Evolutionary conservation across 2,329 filamentous ascomycete species (phyloP), one percentile per base, ranked within the genome.

Genomic region (Colletotrichum gigasporum): DNA sequence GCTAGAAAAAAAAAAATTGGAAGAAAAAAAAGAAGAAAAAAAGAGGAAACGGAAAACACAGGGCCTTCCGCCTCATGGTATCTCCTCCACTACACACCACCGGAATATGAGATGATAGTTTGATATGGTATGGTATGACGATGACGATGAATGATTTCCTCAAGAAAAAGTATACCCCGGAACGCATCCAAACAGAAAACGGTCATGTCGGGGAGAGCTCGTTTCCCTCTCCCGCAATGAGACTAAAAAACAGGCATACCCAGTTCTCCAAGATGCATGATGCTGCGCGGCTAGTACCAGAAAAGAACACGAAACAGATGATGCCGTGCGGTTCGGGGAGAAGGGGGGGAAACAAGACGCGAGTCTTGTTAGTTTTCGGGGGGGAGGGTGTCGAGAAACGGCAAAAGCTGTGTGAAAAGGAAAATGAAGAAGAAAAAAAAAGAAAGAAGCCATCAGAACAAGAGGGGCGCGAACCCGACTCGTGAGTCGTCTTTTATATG

Each of bases 81-180:
- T 66, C 53, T 66, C 63, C 63, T 63, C 63, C 63, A 16, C 60
- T 39, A 50, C n/a, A 39, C 32, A 39, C 54, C 32, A 39, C 54
- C 58, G 18, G 39, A 32, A 55, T 34, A 34, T 34, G 51, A 44
- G 35, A 39, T 16, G 12, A 39, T 7, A 39, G 7, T 39, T 39
- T 39, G 35, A 39, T n/a, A n/a, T 39, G 34, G 4, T 37, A 37
- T 37, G 37, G 42, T 42, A 42, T 50, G 22, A 30, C 37, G 44
- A 47, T 35, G 16, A 34, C 16, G 47, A 51, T 35, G 18, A 51
- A 34, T 35, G 12, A 16, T 20, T n/a, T 10, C 10, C n/a, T n/a
- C 44, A 48, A 30, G 12, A 18, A n/a, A 28, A 12, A n/a, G 16
- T 26, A 32, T 30, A 24, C 10, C 26, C 10, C n/a, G n/a, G 28